Conservation (phyloP, 768 basidiomycete species). For the Strobilomyces echinocephalus region DNA sequence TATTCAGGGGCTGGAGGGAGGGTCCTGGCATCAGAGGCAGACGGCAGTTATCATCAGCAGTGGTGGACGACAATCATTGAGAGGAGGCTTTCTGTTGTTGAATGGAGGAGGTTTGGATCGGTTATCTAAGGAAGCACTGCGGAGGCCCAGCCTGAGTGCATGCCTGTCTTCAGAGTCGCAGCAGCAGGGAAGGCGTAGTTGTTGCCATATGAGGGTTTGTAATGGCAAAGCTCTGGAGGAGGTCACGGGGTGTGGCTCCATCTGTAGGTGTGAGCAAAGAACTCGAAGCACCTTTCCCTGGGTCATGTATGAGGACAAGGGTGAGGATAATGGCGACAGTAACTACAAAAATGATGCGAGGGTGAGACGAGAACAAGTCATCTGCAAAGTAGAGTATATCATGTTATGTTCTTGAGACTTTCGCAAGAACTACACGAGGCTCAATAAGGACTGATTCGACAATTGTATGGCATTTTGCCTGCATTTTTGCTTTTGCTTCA, state of each 20-base stretch:
- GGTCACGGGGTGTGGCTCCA: slow-evolving; percentile 38
- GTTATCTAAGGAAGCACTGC: slow-evolving; percentile 19
- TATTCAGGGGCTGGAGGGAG: slow-evolving; percentile 15
- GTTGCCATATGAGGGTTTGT: slow-evolving; percentile 39
- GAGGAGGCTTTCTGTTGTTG: slow-evolving; percentile 29
- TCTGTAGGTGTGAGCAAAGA: slow-evolving; percentile 36
- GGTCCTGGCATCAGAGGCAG: slow-evolving; percentile 13
- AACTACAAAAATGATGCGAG: too few relatives aligned
- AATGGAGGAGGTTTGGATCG: slow-evolving; percentile 22
- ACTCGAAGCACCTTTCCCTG: slow-evolving; percentile 36
- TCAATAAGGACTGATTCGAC: too few relatives aligned
- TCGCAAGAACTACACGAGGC: too few relatives aligned
- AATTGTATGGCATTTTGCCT: too few relatives aligned
- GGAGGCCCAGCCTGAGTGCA: slow-evolving; percentile 16
- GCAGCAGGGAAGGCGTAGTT: slow-evolving; percentile 31
- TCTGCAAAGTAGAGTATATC: too few relatives aligned
- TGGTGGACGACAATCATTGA: slow-evolving; percentile 26
- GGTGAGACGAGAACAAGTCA: too few relatives aligned
- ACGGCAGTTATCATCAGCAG: slow-evolving; percentile 21
- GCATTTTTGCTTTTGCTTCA: too few relatives aligned
- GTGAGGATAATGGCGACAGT: too few relatives aligned
- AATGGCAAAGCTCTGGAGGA: slow-evolving; percentile 45
- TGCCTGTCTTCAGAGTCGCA: slow-evolving; percentile 31
- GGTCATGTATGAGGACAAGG: too few relatives aligned
- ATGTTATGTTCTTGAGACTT: too few relatives aligned